A percentile compares a stretch with the other conserved stretches of the same genome.
phyloP scores from a whole-genome alignment of 2,329 filamentous ascomycete genomes.

The Ascochyta koolunga region DNA sequence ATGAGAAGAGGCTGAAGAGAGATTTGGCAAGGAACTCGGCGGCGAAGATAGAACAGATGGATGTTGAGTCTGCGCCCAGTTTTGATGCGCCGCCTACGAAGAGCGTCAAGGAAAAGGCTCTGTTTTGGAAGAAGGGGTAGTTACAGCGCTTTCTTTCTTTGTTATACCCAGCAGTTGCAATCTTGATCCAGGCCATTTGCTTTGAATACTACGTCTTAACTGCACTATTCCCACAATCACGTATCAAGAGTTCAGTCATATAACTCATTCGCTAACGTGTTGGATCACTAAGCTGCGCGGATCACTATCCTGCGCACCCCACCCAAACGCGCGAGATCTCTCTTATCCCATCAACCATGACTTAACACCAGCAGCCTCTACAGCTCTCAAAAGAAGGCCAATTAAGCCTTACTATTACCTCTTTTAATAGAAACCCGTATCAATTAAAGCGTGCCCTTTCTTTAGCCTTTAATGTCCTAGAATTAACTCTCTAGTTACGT shows the following conservation, averaged over 20 bases:
- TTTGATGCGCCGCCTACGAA: constrained; percentile 42
- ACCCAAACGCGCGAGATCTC: too few species aligned
- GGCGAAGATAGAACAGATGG: constrained; percentile 41
- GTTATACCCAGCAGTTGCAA: not conserved
- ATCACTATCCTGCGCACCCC: too few species aligned
- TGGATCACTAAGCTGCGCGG: too few species aligned
- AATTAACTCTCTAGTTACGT: too few species aligned
- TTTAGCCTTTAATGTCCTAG: too few species aligned
- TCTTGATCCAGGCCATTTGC: not conserved
- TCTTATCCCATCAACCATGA: too few species aligned
- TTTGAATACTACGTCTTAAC: not conserved
- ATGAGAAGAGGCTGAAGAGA: constrained; percentile 35
- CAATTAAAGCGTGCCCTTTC: too few species aligned
- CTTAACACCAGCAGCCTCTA: too few species aligned
- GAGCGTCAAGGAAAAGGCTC: constrained; percentile 28
- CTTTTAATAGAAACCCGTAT: too few species aligned
- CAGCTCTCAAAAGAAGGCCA: too few species aligned
- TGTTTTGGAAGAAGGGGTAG: constrained; percentile 43
- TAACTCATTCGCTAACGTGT: too few species aligned
- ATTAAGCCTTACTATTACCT: too few species aligned
- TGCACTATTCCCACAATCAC: not conserved
- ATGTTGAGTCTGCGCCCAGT: constrained; percentile 39
- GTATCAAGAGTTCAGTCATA: not conserved
- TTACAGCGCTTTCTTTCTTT: not conserved
- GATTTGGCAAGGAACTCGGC: constrained; percentile 34